Conservation (phyloP, 768 basidiomycete genomes). For the Russula foetens region DNA sequence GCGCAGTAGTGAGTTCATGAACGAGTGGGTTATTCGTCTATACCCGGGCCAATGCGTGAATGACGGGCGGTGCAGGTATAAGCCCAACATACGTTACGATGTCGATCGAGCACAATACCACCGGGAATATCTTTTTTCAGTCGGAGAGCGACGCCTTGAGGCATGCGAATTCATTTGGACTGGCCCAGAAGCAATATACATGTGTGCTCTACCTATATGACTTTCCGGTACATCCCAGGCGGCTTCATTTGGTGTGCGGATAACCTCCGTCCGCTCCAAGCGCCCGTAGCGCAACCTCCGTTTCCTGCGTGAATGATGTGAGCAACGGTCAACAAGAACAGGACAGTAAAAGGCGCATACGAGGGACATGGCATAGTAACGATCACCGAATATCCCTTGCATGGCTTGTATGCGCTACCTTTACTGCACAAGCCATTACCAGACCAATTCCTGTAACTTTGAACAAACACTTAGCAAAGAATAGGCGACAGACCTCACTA, state of each 20-base stretch:
- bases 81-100: slow-evolving; percentile 50
- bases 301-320: slow-evolving; percentile 48
- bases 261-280: slow-evolving; percentile 91
- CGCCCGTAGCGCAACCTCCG: slow-evolving; percentile 84
- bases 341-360: slow-evolving; percentile 29
- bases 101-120: slow-evolving; percentile 91
- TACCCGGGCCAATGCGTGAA: slow-evolving; percentile 7
- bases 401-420: slow-evolving; percentile 43
- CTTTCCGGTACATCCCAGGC: slow-evolving; percentile 85
- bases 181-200: slow-evolving; percentile 24
- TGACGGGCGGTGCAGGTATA: neutral
- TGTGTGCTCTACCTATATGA: slow-evolving; percentile 71
- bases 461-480: neutral
- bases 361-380: slow-evolving; percentile 91
- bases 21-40: slow-evolving; percentile 82
- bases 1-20: slow-evolving; percentile 85
- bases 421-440: slow-evolving; percentile 88
- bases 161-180: slow-evolving; percentile 67
- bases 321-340: neutral
- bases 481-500: neutral
- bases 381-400: slow-evolving; percentile 80
- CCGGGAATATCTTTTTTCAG: slow-evolving; percentile 72
- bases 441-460: slow-evolving; percentile 60
- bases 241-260: slow-evolving; percentile 88
- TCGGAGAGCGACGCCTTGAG: slow-evolving; percentile 70